These are phyloP conservation scores for Spirogloea muscicola DNA, from an alignment of 139 green algal genomes.

Conservation along the genomic window DNA sequence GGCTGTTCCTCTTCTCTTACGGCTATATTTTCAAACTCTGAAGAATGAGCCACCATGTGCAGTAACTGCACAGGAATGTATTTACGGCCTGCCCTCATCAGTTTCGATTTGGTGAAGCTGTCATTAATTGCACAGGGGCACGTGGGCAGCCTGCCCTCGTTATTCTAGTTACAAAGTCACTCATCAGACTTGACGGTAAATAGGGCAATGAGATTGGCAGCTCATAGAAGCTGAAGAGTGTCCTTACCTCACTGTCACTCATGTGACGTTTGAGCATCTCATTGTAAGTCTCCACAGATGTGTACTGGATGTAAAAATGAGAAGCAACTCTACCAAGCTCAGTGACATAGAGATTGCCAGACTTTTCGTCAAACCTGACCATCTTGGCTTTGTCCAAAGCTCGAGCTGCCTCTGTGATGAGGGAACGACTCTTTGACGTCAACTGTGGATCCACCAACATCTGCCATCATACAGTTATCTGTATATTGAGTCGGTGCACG, in stretches of 20 bases:
- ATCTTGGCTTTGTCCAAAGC: conserved; percentile 72
- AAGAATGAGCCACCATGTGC: conserved; percentile 72
- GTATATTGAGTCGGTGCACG: too few species aligned
- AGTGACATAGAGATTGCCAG: conserved; percentile 84
- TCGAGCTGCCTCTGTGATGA: conserved; percentile 70
- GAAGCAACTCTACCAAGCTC: conserved; percentile 87
- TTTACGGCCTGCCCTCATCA: not conserved
- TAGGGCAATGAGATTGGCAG: too few species aligned
- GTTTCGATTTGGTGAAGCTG: too few species aligned
- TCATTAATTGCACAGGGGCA: too few species aligned
- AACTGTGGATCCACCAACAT: conserved; percentile 63
- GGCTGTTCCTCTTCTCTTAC: conserved; percentile 90
- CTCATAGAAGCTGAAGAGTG: too few species aligned
- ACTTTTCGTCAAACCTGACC: conserved; percentile 86
- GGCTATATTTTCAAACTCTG: conserved; percentile 93
- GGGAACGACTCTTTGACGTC: conserved; percentile 55
- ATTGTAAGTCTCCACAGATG: conserved; percentile 79
- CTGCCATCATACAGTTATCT: too few species aligned
- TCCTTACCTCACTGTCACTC: conserved; percentile 66
- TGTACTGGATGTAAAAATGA: conserved; percentile 88
- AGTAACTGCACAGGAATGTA: conserved; percentile 47
- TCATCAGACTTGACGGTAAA: too few species aligned
- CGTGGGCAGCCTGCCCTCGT: too few species aligned
- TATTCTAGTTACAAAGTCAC: too few species aligned
- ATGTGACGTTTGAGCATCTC: conserved; percentile 77